Conservation (phyloP, 371 early-diverging fungal species). For the Lichtheimia ornata region DNA sequence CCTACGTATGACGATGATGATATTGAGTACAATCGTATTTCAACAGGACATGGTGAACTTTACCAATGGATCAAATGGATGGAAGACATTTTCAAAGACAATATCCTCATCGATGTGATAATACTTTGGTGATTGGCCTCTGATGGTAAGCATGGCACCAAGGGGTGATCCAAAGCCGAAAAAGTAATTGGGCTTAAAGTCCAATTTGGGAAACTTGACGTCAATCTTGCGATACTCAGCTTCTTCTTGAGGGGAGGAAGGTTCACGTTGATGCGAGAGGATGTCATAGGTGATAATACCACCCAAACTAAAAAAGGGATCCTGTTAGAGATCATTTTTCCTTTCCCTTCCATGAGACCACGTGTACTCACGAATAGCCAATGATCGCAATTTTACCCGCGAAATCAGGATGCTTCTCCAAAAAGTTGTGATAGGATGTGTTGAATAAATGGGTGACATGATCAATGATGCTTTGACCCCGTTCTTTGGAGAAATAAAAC, state of each 20-base stretch:
- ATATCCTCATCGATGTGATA: conserved; percentile 57
- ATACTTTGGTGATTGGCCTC: conserved; percentile 52
- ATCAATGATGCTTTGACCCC: conserved; percentile 59
- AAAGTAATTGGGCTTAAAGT: conserved; percentile 57
- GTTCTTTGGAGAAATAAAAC: conserved; percentile 57
- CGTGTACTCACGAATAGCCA: conserved; percentile 53
- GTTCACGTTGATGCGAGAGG: conserved; percentile 46
- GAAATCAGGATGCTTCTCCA: conserved; percentile 58
- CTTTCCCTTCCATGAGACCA: too few species aligned
- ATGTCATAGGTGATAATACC: conserved; percentile 69
- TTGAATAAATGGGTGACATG: conserved; percentile 62
- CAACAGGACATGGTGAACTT: not conserved
- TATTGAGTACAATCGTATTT: not conserved
- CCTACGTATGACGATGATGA: conserved; percentile 16
- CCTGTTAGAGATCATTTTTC: too few species aligned
- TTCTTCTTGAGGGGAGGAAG: conserved; percentile 18
- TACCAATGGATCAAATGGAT: conserved; percentile 67
- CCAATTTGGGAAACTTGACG: conserved; percentile 48
- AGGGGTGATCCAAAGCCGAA: conserved; percentile 67
- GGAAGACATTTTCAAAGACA: conserved; percentile 64
- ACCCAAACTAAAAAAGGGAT: conserved; percentile 42
- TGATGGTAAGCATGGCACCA: conserved; percentile 60
- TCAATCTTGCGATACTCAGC: conserved; percentile 38
- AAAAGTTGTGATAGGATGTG: conserved; percentile 53
- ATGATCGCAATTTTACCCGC: conserved; percentile 59